Evolutionary conservation across 73 alveolate species (phyloP).

Genomic region (Symbiodinium pilosum): DNA sequence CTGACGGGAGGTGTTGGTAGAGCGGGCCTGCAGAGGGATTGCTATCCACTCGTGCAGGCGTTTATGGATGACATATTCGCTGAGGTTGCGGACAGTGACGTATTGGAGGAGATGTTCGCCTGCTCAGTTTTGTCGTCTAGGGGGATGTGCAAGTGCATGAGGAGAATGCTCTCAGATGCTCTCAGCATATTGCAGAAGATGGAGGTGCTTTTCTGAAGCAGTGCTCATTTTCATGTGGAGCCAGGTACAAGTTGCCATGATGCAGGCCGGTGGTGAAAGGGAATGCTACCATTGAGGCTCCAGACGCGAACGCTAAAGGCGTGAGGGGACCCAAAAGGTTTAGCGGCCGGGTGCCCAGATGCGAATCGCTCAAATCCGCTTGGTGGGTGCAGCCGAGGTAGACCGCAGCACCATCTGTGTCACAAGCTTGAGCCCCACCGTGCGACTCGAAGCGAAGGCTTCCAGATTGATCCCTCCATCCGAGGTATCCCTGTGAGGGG

Average conservation of each 20-base stretch:
- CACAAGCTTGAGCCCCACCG: background rate
- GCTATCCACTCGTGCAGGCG: background rate
- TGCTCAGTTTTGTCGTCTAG: too few species aligned
- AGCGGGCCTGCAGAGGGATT: too few species aligned
- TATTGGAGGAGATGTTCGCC: constrained; percentile 58
- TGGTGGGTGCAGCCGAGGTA: background rate
- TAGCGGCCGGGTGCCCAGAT: background rate
- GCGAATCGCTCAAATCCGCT: too few species aligned
- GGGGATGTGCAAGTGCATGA: background rate
- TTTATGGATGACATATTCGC: constrained; percentile 37
- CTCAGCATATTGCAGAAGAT: background rate
- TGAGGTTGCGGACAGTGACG: constrained; percentile 18
- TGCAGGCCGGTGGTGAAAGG: too few species aligned
- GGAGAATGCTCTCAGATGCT: background rate
- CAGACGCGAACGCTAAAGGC: background rate
- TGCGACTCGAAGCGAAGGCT: background rate
- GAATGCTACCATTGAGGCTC: background rate
- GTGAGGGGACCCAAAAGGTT: background rate
- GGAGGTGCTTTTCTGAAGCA: background rate
- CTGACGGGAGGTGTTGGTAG: too few species aligned
- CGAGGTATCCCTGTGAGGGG: too few species aligned
- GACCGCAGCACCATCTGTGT: background rate
- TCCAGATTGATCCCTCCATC: too few species aligned
- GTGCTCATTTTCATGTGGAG: too few species aligned
- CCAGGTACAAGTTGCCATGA: too few species aligned